Conservation (phyloP, 73 alveolate species). For the Paraurostyla sp. region DNA sequence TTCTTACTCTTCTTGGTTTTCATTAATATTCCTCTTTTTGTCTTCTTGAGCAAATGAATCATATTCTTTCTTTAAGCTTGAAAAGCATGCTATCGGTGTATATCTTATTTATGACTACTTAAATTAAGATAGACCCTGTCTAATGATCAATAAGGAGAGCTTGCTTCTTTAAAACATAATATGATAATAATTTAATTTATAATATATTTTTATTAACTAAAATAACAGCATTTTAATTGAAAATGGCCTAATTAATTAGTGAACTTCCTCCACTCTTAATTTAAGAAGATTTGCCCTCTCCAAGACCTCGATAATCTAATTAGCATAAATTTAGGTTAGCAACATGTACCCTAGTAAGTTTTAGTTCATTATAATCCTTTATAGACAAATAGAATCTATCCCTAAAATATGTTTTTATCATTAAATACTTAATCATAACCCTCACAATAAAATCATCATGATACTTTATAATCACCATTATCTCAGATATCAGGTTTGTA, state of each 20-base stretch:
- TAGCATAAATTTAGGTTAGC: neutral
- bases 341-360: slow-evolving; percentile 11
- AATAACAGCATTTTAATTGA: no score
- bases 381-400: slow-evolving; percentile 28
- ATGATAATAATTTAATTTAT: no score
- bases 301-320: neutral
- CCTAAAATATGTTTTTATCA: neutral
- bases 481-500: neutral
- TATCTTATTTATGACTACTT: no score
- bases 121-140: neutral
- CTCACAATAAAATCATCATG: neutral
- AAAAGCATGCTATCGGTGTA: no score
- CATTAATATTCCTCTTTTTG: neutral
- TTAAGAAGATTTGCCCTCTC: neutral
- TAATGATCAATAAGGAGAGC: no score
- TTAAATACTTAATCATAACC: no score
- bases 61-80: neutral
- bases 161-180: no score
- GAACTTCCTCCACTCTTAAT: neutral
- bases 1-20: neutral
- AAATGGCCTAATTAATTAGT: neutral
- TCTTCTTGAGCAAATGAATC: slow-evolving; percentile 39
- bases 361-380: neutral
- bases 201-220: no score
- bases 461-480: neutral